A percentile compares a stretch with the other conserved stretches of the same genome.
Conservation (phyloP, 768 basidiomycete species). For the Paxillus rubicundulus region DNA sequence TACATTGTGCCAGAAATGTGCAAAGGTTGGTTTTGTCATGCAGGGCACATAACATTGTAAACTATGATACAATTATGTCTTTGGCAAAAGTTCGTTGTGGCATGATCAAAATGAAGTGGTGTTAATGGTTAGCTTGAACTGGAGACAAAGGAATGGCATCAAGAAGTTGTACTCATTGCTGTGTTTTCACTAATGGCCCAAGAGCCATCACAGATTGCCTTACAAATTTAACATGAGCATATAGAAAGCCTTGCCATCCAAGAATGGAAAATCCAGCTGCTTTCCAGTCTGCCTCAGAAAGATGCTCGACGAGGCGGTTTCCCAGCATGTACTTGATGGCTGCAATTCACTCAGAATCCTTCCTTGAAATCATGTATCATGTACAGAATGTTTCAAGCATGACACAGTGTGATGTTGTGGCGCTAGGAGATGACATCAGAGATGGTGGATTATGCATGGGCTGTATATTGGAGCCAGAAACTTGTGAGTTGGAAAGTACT, state of each 20-base stretch:
- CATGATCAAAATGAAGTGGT: not conserved
- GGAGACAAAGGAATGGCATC: too few species aligned
- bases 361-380: not conserved
- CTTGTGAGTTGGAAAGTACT: not conserved
- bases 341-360: not conserved
- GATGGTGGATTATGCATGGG: not conserved
- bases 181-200: not conserved
- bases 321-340: not conserved
- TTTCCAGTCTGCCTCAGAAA: not conserved
- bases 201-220: not conserved
- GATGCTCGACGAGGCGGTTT: not conserved
- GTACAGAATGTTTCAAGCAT: not conserved
- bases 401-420: not conserved
- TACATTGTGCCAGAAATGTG: not conserved
- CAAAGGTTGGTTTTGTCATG: not conserved
- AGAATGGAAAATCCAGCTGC: not conserved
- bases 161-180: not conserved
- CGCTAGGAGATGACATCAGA: not conserved
- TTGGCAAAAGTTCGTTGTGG: not conserved
- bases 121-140: too few species aligned
- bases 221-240: conserved; percentile 3
- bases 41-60: conserved; percentile 1
- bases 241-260: not conserved
- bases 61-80: not conserved
- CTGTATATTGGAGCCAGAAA: not conserved